These are phyloP conservation scores for Aureobasidium sp. DNA, from an alignment of 2,329 filamentous ascomycete genomes.

Conservation along the genomic window DNA sequence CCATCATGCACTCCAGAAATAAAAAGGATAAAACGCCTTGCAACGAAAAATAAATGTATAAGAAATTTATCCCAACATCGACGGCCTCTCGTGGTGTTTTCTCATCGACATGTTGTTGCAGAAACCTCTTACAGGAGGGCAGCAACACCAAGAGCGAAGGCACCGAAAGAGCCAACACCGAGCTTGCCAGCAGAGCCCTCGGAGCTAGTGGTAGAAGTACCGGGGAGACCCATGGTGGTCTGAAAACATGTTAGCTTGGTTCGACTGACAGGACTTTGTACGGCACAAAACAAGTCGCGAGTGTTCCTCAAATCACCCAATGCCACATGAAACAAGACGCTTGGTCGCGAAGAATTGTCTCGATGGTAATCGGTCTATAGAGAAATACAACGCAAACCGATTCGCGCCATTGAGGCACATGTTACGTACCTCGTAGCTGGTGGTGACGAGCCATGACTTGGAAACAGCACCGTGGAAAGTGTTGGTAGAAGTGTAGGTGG, in stretches of 20 bases:
- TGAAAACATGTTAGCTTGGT: background rate
- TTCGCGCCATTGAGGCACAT: background rate
- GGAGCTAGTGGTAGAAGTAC: background rate
- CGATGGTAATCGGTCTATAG: too few relatives aligned
- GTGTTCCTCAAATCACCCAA: background rate
- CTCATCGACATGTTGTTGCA: conserved; percentile 3
- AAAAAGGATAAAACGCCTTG: conserved; percentile 8
- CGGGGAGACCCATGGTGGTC: conserved; percentile 15
- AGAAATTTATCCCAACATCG: conserved; percentile 9
- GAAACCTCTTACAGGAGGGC: conserved; percentile 11
- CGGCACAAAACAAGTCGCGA: background rate
- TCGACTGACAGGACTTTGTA: background rate
- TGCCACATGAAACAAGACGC: background rate
- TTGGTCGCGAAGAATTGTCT: too few relatives aligned
- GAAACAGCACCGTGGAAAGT: conserved; percentile 11
- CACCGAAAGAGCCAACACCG: conserved; percentile 5
- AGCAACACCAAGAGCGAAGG: conserved; percentile 14
- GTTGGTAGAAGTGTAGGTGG: conserved; percentile 14
- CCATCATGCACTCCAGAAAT: conserved; percentile 10
- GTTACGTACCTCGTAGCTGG: conserved; percentile 8
- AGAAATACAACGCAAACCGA: too few relatives aligned
- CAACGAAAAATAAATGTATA: conserved; percentile 10
- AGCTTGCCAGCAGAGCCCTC: conserved; percentile 9
- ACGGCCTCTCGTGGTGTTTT: background rate
- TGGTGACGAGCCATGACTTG: conserved; percentile 4